phyloP scores from a whole-genome alignment of 345 rosid species.

The Citrus inodora region DNA sequence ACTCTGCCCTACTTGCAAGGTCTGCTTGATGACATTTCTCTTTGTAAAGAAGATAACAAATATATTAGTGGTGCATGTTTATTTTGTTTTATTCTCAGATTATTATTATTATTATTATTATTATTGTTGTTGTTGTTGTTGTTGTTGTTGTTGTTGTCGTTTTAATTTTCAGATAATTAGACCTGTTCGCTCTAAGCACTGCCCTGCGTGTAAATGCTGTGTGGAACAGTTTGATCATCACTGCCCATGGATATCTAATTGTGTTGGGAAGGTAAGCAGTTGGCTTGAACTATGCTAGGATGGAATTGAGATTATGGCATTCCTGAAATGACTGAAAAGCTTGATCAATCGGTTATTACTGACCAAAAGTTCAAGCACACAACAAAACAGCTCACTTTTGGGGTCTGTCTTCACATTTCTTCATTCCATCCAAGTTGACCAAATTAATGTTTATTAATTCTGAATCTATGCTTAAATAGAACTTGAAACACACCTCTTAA shows the following conservation, averaged over 20 bases:
- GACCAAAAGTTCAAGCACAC: neutral
- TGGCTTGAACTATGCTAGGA: neutral
- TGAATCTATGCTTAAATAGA: neutral
- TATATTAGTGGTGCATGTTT: neutral
- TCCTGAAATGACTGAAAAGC: neutral
- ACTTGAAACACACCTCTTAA: neutral
- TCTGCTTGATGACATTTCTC: constrained; percentile 26
- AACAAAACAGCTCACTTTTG: neutral
- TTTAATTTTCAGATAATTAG: constrained; percentile 64
- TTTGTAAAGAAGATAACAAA: neutral
- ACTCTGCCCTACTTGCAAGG: constrained; percentile 99
- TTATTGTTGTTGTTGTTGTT: neutral
- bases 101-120: neutral
- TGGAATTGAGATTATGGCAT: neutral
- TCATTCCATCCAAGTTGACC: neutral
- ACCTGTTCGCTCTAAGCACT: constrained; percentile 95
- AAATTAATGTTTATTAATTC: neutral
- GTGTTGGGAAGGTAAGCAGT: constrained; percentile 89
- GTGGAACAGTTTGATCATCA: constrained; percentile 97
- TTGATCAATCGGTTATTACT: neutral
- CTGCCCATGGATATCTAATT: constrained; percentile 99
- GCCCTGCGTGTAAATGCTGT: constrained; percentile 81
- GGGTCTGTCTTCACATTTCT: neutral
- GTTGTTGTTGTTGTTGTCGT: neutral
- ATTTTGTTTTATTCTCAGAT: neutral